Conservation (phyloP, 495 filamentous ascomycete genomes). For the Neurospora tetraspora region DNA sequence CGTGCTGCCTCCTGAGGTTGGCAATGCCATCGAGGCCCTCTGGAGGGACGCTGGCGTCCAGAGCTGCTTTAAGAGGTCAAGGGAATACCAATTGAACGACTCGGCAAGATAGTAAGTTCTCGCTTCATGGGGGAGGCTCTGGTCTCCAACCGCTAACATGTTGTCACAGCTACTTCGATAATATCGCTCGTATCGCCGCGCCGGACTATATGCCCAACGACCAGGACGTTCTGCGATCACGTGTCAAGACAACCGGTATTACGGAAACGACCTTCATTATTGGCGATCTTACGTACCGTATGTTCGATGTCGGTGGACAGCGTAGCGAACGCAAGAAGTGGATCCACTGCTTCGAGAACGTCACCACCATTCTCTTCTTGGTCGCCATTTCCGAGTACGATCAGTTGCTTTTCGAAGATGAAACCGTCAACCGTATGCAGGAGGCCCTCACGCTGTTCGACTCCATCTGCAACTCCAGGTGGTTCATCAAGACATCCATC, state of each 20-base stretch:
- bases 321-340: constrained; percentile 99
- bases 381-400: constrained; percentile 99
- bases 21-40: constrained; percentile 81
- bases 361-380: constrained; percentile 95
- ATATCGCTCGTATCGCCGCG: constrained; percentile 82
- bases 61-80: constrained; percentile 85
- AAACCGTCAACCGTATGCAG: constrained; percentile 97
- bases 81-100: constrained; percentile 97
- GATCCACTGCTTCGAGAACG: constrained; percentile 99
- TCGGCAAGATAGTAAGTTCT: constrained; percentile 88
- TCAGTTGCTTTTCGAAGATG: constrained; percentile 93
- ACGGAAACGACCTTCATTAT: constrained; percentile 98
- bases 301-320: constrained; percentile 99
- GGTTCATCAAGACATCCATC: constrained; percentile 99
- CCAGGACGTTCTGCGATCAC: constrained; percentile 92
- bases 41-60: constrained; percentile 96
- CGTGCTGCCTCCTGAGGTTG: constrained; percentile 86
- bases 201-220: constrained; percentile 94
- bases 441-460: constrained; percentile 97
- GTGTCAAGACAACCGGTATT: constrained; percentile 99
- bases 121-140: background rate
- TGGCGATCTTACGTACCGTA: constrained; percentile 93
- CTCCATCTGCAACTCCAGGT: constrained; percentile 97
- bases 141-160: constrained; percentile 23
- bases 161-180: constrained; percentile 79